Conservation (phyloP, 768 basidiomycete species). For the Amylocystis lapponica region DNA sequence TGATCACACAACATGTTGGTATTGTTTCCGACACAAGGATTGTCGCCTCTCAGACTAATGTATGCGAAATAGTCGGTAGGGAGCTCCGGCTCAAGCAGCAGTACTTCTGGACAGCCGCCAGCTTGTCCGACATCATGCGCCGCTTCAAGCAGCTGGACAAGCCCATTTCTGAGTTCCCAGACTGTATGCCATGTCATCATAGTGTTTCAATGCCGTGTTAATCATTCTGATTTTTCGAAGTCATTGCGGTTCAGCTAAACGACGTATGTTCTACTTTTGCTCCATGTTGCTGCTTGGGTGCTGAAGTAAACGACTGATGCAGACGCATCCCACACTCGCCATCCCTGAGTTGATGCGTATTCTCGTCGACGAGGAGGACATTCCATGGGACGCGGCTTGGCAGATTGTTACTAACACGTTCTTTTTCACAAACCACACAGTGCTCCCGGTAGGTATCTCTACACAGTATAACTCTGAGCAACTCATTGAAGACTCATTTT, state of each 20-base stretch:
- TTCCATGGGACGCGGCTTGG: slow-evolving; percentile 85
- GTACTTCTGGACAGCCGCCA: slow-evolving; percentile 92
- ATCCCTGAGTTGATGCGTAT: slow-evolving; percentile 95
- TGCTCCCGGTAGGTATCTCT: slow-evolving; percentile 62
- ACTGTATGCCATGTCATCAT: slow-evolving; percentile 46
- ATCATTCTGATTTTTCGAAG: slow-evolving; percentile 29
- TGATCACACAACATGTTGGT: slow-evolving; percentile 61
- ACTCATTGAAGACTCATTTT: slow-evolving; percentile 1
- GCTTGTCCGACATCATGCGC: slow-evolving; percentile 82
- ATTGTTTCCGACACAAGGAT: not conserved
- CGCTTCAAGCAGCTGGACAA: slow-evolving; percentile 89
- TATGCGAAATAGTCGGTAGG: slow-evolving; percentile 75
- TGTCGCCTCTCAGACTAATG: not conserved
- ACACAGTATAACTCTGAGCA: not conserved
- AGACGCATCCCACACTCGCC: slow-evolving; percentile 94
- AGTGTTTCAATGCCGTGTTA: not conserved
- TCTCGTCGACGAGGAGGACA: slow-evolving; percentile 85
- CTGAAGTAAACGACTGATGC: too few relatives aligned
- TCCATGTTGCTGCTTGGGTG: too few relatives aligned
- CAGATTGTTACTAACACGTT: slow-evolving; percentile 83
- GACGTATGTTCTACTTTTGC: slow-evolving; percentile 46
- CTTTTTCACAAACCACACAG: slow-evolving; percentile 95
- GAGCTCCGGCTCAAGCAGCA: slow-evolving; percentile 93
- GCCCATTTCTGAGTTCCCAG: slow-evolving; percentile 74
- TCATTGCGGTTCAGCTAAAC: slow-evolving; percentile 92